Evolutionary conservation across 176 grass and related monocot genomes (phyloP).

Genomic region (Carex littledalei): DNA sequence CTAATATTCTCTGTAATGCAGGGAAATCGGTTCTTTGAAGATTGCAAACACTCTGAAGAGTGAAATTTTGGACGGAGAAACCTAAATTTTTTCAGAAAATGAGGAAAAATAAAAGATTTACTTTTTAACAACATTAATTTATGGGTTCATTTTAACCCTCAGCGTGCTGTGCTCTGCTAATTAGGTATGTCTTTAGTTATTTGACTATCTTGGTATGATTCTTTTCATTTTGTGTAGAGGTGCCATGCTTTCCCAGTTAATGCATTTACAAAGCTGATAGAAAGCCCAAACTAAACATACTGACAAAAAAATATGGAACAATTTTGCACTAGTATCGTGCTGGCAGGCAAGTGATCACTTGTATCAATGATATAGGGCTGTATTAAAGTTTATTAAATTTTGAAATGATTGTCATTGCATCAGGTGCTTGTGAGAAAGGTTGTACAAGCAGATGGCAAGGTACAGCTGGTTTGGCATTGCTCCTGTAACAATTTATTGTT

Average conservation of each 20-base stretch:
- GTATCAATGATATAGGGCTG: neutral
- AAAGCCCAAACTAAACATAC: neutral
- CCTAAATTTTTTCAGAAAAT: neutral
- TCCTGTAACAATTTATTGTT: neutral
- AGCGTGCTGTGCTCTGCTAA: neutral
- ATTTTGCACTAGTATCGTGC: neutral
- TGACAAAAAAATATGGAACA: neutral
- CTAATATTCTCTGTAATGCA: conserved; percentile 32
- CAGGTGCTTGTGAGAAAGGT: neutral
- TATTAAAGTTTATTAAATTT: neutral
- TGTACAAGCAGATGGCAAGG: neutral
- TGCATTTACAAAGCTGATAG: neutral
- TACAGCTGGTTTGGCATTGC: neutral
- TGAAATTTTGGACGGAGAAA: conserved; percentile 24
- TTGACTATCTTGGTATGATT: neutral
- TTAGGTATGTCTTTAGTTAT: neutral
- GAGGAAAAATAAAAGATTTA: neutral
- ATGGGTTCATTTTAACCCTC: neutral
- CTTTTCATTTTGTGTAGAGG: neutral
- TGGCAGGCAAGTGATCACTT: neutral
- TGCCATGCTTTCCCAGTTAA: neutral
- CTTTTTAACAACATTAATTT: neutral
- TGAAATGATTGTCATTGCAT: neutral
- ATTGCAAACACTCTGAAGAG: conserved; percentile 31
- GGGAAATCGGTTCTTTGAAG: conserved; percentile 75